Percentiles rank a stretch among this genome's conserved stretches.
Conservation (phyloP, 352 stramenopile species). For the Globisporangium radiosum region DNA sequence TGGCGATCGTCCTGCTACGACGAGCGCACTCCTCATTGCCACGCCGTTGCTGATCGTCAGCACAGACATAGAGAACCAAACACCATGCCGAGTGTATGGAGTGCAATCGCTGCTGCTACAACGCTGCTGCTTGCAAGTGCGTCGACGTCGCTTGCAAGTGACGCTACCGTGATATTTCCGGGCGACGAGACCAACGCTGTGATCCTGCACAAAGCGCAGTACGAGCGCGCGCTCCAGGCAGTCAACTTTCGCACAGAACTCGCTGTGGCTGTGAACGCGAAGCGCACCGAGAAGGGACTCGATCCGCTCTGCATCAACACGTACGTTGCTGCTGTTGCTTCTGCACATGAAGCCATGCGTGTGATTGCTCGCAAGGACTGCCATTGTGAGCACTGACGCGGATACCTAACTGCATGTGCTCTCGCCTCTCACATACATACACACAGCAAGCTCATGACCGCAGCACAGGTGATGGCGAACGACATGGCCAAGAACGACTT, state of each 20-base stretch:
- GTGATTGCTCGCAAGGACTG: too few species aligned
- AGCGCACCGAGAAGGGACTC: conserved; percentile 25
- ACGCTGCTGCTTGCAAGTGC: background rate
- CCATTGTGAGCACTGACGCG: background rate
- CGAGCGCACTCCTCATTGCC: background rate
- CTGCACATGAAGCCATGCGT: background rate
- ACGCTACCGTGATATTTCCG: background rate
- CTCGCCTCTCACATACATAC: background rate
- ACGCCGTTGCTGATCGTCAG: background rate
- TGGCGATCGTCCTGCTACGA: background rate
- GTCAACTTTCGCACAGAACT: conserved; percentile 42
- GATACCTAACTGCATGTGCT: background rate
- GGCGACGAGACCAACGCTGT: conserved; percentile 2
- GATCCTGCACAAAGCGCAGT: conserved; percentile 5
- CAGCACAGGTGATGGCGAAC: conserved; percentile 23
- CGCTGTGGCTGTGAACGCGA: conserved; percentile 27
- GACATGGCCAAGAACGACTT: conserved; percentile 23
- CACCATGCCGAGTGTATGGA: background rate
- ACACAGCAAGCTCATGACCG: conserved; percentile 22
- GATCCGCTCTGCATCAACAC: conserved; percentile 35
- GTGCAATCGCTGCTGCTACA: background rate
- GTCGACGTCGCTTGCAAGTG: background rate
- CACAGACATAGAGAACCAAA: background rate
- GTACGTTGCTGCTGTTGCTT: conserved; percentile 2
- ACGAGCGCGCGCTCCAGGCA: conserved; percentile 16